These are phyloP conservation scores for Pestalotiopsis sp. DNA, from an alignment of 2,329 filamentous ascomycete species.

Conservation along the genomic window DNA sequence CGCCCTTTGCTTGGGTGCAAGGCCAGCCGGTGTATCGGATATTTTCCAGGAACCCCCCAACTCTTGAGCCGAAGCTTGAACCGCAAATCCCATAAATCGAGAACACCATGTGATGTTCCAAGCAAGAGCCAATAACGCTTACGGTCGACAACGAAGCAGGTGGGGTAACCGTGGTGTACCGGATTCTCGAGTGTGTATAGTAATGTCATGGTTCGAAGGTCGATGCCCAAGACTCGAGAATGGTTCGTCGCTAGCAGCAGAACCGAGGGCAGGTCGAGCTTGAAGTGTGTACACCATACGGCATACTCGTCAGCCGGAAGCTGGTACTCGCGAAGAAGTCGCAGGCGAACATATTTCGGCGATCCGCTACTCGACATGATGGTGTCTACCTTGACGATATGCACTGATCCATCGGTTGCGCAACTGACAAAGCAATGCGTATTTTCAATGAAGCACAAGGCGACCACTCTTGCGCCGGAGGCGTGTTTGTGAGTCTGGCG, in stretches of 20 bases:
- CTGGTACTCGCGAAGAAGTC: slow-evolving; percentile 76
- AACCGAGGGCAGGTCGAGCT: slow-evolving; percentile 77
- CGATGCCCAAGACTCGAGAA: slow-evolving; percentile 80
- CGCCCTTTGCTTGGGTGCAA: slow-evolving; percentile 79
- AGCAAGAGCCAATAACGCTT: slow-evolving; percentile 88
- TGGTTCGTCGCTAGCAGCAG: slow-evolving; percentile 85
- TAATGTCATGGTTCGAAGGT: slow-evolving; percentile 82
- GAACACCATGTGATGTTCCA: slow-evolving; percentile 88
- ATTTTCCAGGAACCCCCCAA: slow-evolving; percentile 83
- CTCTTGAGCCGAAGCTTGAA: slow-evolving; percentile 86
- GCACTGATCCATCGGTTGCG: slow-evolving; percentile 85
- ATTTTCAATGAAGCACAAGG: slow-evolving; percentile 88
- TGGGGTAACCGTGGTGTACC: slow-evolving; percentile 87
- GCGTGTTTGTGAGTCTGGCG: slow-evolving; percentile 82
- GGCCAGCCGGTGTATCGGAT: slow-evolving; percentile 76
- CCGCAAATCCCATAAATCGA: slow-evolving; percentile 95
- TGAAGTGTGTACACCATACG: slow-evolving; percentile 91
- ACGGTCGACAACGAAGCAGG: slow-evolving; percentile 85
- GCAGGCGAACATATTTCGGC: slow-evolving; percentile 77
- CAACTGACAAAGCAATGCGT: slow-evolving; percentile 93
- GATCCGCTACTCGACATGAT: slow-evolving; percentile 43
- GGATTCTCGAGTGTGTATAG: slow-evolving; percentile 84
- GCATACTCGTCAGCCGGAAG: slow-evolving; percentile 75
- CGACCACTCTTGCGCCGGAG: slow-evolving; percentile 71
- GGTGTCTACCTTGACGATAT: slow-evolving; percentile 80